phyloP scores from a whole-genome alignment of 2,329 filamentous ascomycete genomes.

The Epichloe gansuensis region DNA sequence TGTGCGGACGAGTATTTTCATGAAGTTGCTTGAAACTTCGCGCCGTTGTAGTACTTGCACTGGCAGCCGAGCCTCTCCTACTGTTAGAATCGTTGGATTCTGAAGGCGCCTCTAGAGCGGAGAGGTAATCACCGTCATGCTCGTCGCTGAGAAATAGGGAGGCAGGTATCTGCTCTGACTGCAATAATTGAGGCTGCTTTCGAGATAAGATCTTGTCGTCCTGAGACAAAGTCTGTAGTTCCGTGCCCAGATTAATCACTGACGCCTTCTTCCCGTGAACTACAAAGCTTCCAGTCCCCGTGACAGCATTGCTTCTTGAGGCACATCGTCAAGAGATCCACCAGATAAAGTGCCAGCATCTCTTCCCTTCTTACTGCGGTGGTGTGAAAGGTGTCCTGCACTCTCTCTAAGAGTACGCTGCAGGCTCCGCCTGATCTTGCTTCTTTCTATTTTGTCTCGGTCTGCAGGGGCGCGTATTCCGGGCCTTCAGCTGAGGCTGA shows the following conservation, averaged over 20 bases:
- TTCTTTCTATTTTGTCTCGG: conserved; percentile 43
- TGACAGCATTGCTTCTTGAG: conserved; percentile 55
- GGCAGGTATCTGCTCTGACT: conserved; percentile 17
- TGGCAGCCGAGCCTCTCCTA: conserved; percentile 50
- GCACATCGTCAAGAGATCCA: conserved; percentile 24
- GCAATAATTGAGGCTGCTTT: conserved; percentile 30
- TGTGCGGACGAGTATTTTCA: conserved; percentile 46
- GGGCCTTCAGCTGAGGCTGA: conserved; percentile 22
- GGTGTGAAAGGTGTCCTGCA: conserved; percentile 51
- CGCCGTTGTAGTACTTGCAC: conserved; percentile 54
- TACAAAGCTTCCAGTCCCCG: conserved; percentile 84
- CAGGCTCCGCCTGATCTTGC: conserved; percentile 70
- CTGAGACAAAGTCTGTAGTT: conserved; percentile 65
- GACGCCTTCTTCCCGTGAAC: conserved; percentile 97
- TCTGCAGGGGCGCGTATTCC: conserved; percentile 24
- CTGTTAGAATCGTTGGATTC: conserved; percentile 31
- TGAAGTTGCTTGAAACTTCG: conserved; percentile 53
- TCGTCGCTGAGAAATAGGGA: conserved; percentile 24
- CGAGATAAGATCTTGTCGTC: conserved; percentile 60
- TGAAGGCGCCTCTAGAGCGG: conserved; percentile 32
- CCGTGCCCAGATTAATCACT: conserved; percentile 90
- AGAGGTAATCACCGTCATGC: conserved; percentile 39
- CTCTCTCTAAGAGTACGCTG: conserved; percentile 83
- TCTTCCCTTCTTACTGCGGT: conserved; percentile 64
- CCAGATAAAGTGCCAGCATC: conserved; percentile 30